Conservation (phyloP, 2,329 filamentous ascomycete genomes). For the Cladorrhinum sp. region DNA sequence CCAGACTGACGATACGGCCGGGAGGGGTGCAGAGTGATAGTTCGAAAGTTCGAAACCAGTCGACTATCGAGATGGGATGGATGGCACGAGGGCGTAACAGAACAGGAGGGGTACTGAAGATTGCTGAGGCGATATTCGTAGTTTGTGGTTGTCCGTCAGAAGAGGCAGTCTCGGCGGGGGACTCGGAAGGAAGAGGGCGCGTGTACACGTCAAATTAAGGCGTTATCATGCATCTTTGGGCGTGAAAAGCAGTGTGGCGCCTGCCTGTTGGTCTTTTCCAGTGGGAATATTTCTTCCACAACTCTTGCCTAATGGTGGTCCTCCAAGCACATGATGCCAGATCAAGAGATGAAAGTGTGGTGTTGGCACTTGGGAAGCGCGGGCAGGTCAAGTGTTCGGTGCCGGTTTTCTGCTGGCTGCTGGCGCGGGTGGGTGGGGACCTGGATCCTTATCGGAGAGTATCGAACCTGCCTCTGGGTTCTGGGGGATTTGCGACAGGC, state of each 20-base stretch:
- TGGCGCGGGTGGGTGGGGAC: not conserved
- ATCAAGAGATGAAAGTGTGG: not conserved
- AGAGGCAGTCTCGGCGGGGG: constrained; percentile 4
- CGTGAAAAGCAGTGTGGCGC: constrained; percentile 2
- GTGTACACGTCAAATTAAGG: constrained; percentile 19
- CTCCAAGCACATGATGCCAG: constrained; percentile 18
- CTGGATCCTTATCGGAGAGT: not conserved
- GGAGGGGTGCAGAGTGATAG: not conserved
- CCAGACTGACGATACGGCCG: not conserved
- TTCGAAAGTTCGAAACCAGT: constrained; percentile 20
- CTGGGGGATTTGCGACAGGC: constrained; percentile 11
- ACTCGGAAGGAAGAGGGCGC: constrained; percentile 6
- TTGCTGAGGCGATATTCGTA: constrained; percentile 4
- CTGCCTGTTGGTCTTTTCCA: constrained; percentile 15
- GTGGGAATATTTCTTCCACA: constrained; percentile 6
- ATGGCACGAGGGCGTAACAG: not conserved
- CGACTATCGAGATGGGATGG: constrained; percentile 8
- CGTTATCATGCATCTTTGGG: constrained; percentile 16
- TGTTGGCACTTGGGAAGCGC: constrained; percentile 10
- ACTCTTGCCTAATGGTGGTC: constrained; percentile 14
- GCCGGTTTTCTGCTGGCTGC: not conserved
- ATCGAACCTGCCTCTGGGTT: not conserved
- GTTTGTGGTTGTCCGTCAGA: constrained; percentile 4
- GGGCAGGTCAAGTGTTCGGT: not conserved
- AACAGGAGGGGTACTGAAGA: not conserved